These are phyloP conservation scores for Dendrocalamus sinicus DNA, from an alignment of 176 grass and related monocot genomes.

Conservation along the genomic window DNA sequence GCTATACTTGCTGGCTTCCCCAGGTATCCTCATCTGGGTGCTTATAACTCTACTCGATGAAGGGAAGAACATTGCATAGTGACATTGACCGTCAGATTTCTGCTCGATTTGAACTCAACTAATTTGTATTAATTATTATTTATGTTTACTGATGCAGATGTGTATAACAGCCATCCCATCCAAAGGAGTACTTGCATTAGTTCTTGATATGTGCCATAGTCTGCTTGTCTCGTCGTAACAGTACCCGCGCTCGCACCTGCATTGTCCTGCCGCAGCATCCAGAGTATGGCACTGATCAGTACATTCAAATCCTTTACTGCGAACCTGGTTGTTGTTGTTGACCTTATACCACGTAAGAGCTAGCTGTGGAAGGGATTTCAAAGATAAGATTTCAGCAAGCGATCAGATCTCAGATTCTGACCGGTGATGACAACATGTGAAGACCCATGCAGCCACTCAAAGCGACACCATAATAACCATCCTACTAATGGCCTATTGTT, in stretches of 20 bases:
- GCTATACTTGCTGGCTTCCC: not conserved
- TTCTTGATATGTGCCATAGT: not conserved
- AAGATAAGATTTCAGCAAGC: not conserved
- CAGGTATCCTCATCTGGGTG: not conserved
- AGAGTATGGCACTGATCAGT: not conserved
- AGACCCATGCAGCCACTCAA: too few species aligned
- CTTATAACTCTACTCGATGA: not conserved
- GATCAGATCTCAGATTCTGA: not conserved
- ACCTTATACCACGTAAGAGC: not conserved
- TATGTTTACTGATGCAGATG: not conserved
- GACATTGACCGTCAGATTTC: not conserved
- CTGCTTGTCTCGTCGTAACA: not conserved
- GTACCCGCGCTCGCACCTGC: not conserved
- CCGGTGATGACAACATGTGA: too few species aligned
- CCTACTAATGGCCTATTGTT: too few species aligned
- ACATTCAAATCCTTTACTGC: not conserved
- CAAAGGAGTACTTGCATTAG: not conserved
- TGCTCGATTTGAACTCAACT: not conserved
- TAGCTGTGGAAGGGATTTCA: not conserved
- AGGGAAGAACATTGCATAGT: not conserved
- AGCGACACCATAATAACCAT: too few species aligned
- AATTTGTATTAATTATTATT: not conserved
- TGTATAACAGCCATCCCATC: not conserved
- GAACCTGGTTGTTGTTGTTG: not conserved
- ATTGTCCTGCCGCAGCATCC: not conserved